Conservation (phyloP, 73 alveolate species). For the Paraurostyla sp. region DNA sequence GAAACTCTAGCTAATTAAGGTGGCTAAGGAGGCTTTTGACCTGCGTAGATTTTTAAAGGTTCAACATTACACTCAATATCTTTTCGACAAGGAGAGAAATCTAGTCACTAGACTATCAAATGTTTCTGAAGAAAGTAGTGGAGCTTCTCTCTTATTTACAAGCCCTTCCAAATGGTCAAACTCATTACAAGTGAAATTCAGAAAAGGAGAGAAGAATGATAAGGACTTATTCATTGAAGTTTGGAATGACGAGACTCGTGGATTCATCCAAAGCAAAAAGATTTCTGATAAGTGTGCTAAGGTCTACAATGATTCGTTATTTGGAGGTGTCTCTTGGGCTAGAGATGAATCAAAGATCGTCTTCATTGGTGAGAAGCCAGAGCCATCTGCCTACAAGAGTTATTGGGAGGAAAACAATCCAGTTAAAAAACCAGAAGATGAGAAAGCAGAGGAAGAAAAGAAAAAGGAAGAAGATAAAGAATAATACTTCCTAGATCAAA, state of each 20-base stretch:
- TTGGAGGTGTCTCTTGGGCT: slow-evolving; percentile 76
- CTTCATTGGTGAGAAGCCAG: slow-evolving; percentile 73
- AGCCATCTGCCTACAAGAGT: slow-evolving; percentile 41
- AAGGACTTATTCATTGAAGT: slow-evolving; percentile 54
- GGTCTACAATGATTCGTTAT: slow-evolving; percentile 67
- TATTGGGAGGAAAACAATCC: slow-evolving; percentile 60
- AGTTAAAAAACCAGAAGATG: not conserved
- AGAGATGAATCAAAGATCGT: slow-evolving; percentile 53
- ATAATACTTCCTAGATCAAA: slow-evolving; percentile 28
- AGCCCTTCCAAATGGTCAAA: not conserved
- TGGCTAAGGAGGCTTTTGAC: not conserved
- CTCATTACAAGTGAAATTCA: slow-evolving; percentile 28
- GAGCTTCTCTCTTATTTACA: not conserved
- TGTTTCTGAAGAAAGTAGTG: slow-evolving; percentile 1
- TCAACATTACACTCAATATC: not conserved
- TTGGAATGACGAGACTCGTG: slow-evolving; percentile 19
- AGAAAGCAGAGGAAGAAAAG: slow-evolving; percentile 49
- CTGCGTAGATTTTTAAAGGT: slow-evolving; percentile 6
- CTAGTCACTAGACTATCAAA: not conserved
- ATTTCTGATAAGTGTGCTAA: slow-evolving; percentile 31
- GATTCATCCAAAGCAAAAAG: slow-evolving; percentile 16
- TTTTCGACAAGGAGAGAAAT: not conserved
- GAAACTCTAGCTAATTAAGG: slow-evolving; percentile 6
- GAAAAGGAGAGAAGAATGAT: slow-evolving; percentile 62
- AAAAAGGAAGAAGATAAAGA: slow-evolving; percentile 40